Evolutionary conservation across 2,329 filamentous ascomycete species (phyloP), one percentile per base, ranked within the genome.

Genomic region (Capronia coronata): DNA sequence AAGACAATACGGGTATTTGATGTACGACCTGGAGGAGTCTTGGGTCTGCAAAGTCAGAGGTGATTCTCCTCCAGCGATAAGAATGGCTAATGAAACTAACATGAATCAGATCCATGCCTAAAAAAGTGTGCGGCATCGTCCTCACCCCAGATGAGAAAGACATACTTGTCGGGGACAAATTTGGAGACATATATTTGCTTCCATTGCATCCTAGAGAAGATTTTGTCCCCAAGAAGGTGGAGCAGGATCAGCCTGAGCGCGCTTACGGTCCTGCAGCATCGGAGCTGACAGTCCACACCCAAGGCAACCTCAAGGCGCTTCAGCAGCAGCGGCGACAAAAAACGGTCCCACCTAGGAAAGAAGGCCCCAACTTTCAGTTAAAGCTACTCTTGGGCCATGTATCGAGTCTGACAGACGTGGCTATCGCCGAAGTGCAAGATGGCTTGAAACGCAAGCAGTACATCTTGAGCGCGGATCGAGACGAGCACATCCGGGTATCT

Each of bases 181-280:
- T 97, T 63, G 93, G 93, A 58, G 93, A 98, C 66, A 91, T 96
- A 53, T 97, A 95, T 69, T 79, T 86, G 9, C 70, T 98, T 6
- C 91, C 93, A 11, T 73, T 97, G 2, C 65, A 88, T 38, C 67
- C 65, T 5, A 63, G 61, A 22, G 61, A 64, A 19, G 54, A 61
- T 59, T 53, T 63, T 68, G 71, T 22, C 66, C 64, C 30, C 68
- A 74, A 10, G 61, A 66, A 62, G 51, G 37, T 29, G 14, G 53
- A 53, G 29, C 34, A 46, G 5, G 52, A 54, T 23, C 46, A 59
- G 41, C 19, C 62, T 21, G 52, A 59, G 13, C 71, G 70, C 51
- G 46, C 64, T 3, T 77, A 70, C 59, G 66, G 70, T 22, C 77
- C 79, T 5, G 68, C 78, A 13, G 80, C 80, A 18, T 77, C 73